Evolutionary conservation across 2,329 filamentous ascomycete genomes (phyloP).

Genomic region (Aspergillus persii): DNA sequence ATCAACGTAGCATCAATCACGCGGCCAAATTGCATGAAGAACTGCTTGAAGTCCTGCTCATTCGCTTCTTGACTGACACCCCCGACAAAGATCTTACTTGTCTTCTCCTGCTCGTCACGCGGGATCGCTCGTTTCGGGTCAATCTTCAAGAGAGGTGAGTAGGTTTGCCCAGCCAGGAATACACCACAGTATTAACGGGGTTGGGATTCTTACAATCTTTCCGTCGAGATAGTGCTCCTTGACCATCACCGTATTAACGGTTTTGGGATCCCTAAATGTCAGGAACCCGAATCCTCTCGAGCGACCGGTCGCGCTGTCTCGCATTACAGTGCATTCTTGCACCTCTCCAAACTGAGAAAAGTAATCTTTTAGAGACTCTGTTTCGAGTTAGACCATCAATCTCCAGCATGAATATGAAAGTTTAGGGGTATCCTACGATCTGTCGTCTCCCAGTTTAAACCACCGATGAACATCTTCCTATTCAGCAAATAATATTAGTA

Average conservation of each 20-base stretch:
- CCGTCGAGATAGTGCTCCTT: constrained; percentile 98
- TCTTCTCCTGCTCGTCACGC: constrained; percentile 95
- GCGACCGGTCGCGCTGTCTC: constrained; percentile 87
- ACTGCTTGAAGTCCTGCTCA: constrained; percentile 92
- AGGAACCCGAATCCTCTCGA: constrained; percentile 96
- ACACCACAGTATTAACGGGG: too few species aligned
- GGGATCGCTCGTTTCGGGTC: constrained; percentile 97
- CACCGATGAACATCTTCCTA: constrained; percentile 99
- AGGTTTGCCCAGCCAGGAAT: too few species aligned
- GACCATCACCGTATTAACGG: constrained; percentile 98
- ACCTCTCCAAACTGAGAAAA: constrained; percentile 98
- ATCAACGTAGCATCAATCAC: constrained; percentile 97
- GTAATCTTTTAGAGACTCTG: constrained; percentile 94
- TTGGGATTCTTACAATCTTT: constrained; percentile 74
- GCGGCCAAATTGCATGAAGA: constrained; percentile 93
- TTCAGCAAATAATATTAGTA: constrained; percentile 36
- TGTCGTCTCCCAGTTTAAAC: constrained; percentile 98
- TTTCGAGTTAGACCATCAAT: constrained; percentile 25
- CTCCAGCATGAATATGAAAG: constrained; percentile 1
- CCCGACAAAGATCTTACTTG: constrained; percentile 97
- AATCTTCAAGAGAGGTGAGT: constrained; percentile 61
- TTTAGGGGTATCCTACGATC: constrained; percentile 67
- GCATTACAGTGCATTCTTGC: constrained; percentile 98
- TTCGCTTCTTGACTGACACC: constrained; percentile 97
- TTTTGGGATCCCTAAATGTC: constrained; percentile 96